Base-by-base conservation (phyloP, 2,329 filamentous ascomycete genomes). In the Clonostachys sp. region DNA sequence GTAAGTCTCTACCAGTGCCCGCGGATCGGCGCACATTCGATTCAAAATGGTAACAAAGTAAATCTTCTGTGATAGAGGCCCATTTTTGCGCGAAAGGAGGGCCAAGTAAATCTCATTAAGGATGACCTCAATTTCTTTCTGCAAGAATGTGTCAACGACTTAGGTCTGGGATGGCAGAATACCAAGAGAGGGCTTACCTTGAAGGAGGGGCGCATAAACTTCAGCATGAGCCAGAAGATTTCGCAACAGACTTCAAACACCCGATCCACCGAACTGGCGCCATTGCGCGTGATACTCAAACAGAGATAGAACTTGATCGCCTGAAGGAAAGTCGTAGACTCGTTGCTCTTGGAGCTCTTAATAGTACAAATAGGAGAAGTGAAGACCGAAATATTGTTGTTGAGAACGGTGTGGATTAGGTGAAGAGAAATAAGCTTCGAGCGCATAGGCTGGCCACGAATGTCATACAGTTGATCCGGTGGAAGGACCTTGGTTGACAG, bases 111-210 rank as follows among this genome's bases (percentile, higher is more conserved):
- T 95, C 62, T 99, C 94, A 63, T 97, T 97, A 50, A 99, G 70
- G 62, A 99, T 97, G 0, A 99, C 92, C 65, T 97, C 94, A 47
- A 99, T 88, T 63, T 99, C 94, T 80, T 96, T 95, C 83, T 90
- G 60, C 49, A 46, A 39, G 45, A 6, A 42, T 17, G 34, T 24
- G 16, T 41, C 16, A 30, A 20, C 34, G 40, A 9, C 24, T 30
- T 30, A 30, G 9, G 9, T 30, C 24, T 6, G 9, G 13, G 17
- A 14, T 17, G 14, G n/a, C 14, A 33, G n/a, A 24, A 14, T 12
- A 12, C 3, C 17, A 41, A 3, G 18, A 12, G 9, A 18, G 33
- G 9, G 8, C 77, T 50, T 60, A 87, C 86, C 84, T 99, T 99
- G 68, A 99, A 87, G 52, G 91, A 87, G 3, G 94, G 87, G 51